phyloP scores from a whole-genome alignment of 495 filamentous ascomycete species.

The Neurospora sp. region DNA sequence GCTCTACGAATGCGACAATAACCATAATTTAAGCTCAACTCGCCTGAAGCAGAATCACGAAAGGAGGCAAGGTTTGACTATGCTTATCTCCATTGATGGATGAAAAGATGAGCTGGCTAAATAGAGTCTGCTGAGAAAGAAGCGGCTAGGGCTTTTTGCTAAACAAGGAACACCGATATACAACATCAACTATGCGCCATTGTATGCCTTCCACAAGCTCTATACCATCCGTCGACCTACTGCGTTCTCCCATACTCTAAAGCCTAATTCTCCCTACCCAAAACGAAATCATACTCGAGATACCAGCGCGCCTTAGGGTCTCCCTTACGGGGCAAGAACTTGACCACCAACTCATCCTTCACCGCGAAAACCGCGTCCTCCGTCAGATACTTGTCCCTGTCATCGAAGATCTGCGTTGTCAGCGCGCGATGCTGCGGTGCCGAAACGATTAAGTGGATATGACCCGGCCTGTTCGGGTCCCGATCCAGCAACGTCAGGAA shows the following conservation, averaged over 20 bases:
- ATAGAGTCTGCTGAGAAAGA: not conserved
- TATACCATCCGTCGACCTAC: not conserved
- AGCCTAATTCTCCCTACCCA: slow-evolving; percentile 12
- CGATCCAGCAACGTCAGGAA: slow-evolving; percentile 50
- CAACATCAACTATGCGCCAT: not conserved
- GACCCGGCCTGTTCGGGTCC: slow-evolving; percentile 62
- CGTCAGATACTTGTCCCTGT: slow-evolving; percentile 47
- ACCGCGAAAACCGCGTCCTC: slow-evolving; percentile 70
- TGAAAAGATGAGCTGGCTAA: not conserved
- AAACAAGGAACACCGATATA: not conserved
- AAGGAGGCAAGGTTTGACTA: not conserved
- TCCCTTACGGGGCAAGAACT: slow-evolving; percentile 48
- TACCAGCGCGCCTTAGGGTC: slow-evolving; percentile 53
- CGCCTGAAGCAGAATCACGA: not conserved
- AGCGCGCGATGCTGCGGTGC: slow-evolving; percentile 38
- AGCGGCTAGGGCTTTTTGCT: not conserved
- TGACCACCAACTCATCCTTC: slow-evolving; percentile 62
- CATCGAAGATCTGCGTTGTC: slow-evolving; percentile 67
- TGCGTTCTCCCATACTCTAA: not conserved
- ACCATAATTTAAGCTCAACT: not conserved
- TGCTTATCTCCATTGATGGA: not conserved
- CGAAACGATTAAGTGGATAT: slow-evolving; percentile 60
- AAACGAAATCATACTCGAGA: slow-evolving; percentile 45
- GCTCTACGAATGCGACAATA: not conserved
- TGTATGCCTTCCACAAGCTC: not conserved